phyloP scores from a whole-genome alignment of 768 basidiomycete genomes.

The Calocera viscosa region DNA sequence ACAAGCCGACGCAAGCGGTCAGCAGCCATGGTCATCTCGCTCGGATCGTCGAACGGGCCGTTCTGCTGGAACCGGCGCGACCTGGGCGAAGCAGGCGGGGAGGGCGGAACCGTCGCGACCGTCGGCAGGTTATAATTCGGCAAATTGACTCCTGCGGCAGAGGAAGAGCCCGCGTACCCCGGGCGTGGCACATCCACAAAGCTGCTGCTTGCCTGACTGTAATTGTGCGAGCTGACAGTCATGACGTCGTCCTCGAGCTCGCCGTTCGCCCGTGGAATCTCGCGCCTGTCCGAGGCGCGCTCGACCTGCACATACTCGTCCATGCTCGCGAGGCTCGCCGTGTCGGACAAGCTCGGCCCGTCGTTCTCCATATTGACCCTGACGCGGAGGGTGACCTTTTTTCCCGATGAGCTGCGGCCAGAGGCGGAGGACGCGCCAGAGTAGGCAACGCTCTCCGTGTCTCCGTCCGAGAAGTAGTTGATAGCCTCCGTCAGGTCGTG shows the following conservation, averaged over 20 bases:
- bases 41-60: neutral
- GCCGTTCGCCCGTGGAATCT: neutral
- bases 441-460: slow-evolving; percentile 56
- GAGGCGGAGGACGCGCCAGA: slow-evolving; percentile 65
- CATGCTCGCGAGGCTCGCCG: slow-evolving; percentile 63
- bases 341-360: slow-evolving; percentile 81
- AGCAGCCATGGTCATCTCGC: neutral
- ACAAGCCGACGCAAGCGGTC: neutral
- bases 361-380: slow-evolving; percentile 78
- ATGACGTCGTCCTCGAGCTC: slow-evolving; percentile 59
- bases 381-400: slow-evolving; percentile 66
- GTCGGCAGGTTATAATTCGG: slow-evolving; percentile 6
- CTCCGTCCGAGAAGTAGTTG: slow-evolving; percentile 65
- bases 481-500: slow-evolving; percentile 75
- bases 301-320: slow-evolving; percentile 44
- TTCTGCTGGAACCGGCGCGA: neutral
- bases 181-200: neutral
- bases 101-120: neutral
- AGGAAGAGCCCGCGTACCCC: neutral
- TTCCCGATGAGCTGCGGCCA: slow-evolving; percentile 42
- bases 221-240: slow-evolving; percentile 49
- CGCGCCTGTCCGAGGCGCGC: neutral
- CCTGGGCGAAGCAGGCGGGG: neutral
- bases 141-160: neutral
- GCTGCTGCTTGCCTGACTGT: neutral